A percentile compares a stretch with the other conserved stretches of the same genome.
These are phyloP conservation scores for Solanum pinnatisectum DNA, from an alignment of 257 asterid genomes.

Conservation along the genomic window DNA sequence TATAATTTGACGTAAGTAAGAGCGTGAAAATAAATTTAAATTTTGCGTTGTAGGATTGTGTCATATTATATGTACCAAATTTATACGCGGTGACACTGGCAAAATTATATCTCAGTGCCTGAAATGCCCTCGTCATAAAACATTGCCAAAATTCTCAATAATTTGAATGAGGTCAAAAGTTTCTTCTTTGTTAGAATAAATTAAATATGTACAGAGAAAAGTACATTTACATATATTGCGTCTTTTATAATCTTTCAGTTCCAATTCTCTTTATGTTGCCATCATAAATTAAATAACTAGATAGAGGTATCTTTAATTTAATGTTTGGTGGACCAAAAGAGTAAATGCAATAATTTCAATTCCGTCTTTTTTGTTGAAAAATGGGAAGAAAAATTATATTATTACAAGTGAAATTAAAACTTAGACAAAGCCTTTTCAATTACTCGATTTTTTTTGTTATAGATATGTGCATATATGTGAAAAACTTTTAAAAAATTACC, in stretches of 20 bases:
- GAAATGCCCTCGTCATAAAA: neutral
- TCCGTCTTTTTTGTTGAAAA: neutral
- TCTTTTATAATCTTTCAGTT: neutral
- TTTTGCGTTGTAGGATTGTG: neutral
- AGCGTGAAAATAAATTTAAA: neutral
- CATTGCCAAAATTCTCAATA: neutral
- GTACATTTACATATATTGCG: neutral
- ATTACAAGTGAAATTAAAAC: neutral
- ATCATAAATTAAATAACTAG: neutral
- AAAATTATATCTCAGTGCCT: neutral
- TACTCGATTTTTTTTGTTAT: too few species aligned
- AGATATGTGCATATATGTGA: neutral
- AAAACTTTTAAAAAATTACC: neutral
- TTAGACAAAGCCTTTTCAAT: neutral
- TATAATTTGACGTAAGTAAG: neutral
- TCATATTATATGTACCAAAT: neutral
- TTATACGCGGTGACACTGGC: neutral
- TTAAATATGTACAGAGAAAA: neutral
- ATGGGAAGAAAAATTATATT: neutral
- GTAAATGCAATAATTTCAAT: neutral
- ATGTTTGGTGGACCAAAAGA: neutral
- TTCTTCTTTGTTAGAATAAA: neutral
- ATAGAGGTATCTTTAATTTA: neutral
- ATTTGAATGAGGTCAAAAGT: neutral
- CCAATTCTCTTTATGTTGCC: neutral